phyloP scores from a whole-genome alignment of 2,329 filamentous ascomycete species.

The Fusarium sp. region DNA sequence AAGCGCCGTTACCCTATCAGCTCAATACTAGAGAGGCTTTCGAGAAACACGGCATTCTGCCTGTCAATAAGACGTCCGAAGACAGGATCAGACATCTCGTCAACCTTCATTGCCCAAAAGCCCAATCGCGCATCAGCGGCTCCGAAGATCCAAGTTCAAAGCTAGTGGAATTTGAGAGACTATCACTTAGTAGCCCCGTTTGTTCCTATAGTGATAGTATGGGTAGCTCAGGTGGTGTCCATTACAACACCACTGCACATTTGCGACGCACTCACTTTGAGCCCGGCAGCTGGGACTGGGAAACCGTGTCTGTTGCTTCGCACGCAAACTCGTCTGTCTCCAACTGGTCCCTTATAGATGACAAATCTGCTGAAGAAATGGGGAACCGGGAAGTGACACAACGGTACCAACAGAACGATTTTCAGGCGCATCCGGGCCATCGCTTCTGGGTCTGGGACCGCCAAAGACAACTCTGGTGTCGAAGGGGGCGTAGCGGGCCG shows the following conservation, averaged over 20 bases:
- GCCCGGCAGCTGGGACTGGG: neutral
- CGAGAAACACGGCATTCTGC: neutral
- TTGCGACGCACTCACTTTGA: neutral
- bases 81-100: neutral
- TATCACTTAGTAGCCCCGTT: neutral
- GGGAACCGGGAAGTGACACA: neutral
- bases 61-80: slow-evolving; percentile 11
- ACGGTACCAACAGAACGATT: neutral
- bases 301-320: neutral
- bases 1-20: neutral
- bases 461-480: slow-evolving; percentile 19
- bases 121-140: neutral
- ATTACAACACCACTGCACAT: neutral
- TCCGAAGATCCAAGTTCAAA: neutral
- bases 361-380: no score
- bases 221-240: neutral
- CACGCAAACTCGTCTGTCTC: neutral
- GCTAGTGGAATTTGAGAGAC: neutral
- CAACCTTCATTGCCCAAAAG: neutral
- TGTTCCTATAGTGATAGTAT: neutral
- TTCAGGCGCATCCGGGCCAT: slow-evolving; percentile 21
- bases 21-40: neutral
- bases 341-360: slow-evolving; percentile 1
- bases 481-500: slow-evolving; percentile 1
- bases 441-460: slow-evolving; percentile 24